A percentile compares a stretch with the other conserved stretches of the same genome.
phyloP scores from a whole-genome alignment of 257 asterid species.

The Solanum neorickii region DNA sequence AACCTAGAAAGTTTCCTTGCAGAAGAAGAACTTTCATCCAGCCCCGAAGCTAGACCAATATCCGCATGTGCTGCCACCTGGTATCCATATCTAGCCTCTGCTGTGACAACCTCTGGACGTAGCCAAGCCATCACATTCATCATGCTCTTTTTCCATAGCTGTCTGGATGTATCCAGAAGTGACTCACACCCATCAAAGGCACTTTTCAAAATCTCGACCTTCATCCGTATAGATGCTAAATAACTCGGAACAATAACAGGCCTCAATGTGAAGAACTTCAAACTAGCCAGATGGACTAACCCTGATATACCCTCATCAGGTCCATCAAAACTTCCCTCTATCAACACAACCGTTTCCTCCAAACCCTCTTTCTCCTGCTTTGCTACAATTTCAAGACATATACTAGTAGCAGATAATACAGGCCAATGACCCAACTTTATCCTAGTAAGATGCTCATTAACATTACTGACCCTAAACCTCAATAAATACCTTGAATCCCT shows the following conservation, averaged over 20 bases:
- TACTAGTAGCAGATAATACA: conserved; percentile 37
- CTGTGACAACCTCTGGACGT: conserved; percentile 85
- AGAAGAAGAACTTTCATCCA: conserved; percentile 21
- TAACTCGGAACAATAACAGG: conserved; percentile 33
- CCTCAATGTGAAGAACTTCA: conserved; percentile 66
- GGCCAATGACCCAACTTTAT: conserved; percentile 97
- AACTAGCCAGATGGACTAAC: conserved; percentile 75
- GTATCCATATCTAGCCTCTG: conserved; percentile 78
- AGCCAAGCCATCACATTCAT: conserved; percentile 80
- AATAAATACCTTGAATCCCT: conserved; percentile 34
- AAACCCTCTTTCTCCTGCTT: conserved; percentile 20
- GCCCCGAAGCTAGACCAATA: conserved; percentile 19
- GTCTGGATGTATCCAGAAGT: conserved; percentile 63
- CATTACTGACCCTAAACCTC: conserved; percentile 58
- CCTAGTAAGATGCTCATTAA: conserved; percentile 47
- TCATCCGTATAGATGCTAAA: conserved; percentile 38
- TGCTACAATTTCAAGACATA: conserved; percentile 46
- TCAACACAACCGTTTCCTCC: conserved; percentile 40
- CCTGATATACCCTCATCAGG: conserved; percentile 74
- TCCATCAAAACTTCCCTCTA: conserved; percentile 72
- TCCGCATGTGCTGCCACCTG: conserved; percentile 12
- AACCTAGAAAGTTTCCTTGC: conserved; percentile 33
- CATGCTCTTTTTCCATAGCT: conserved; percentile 91
- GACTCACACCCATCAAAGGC: conserved; percentile 64
- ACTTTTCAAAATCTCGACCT: conserved; percentile 57